Evolutionary conservation across 2,329 filamentous ascomycete species (phyloP).

Genomic region (Fusarium hostae): DNA sequence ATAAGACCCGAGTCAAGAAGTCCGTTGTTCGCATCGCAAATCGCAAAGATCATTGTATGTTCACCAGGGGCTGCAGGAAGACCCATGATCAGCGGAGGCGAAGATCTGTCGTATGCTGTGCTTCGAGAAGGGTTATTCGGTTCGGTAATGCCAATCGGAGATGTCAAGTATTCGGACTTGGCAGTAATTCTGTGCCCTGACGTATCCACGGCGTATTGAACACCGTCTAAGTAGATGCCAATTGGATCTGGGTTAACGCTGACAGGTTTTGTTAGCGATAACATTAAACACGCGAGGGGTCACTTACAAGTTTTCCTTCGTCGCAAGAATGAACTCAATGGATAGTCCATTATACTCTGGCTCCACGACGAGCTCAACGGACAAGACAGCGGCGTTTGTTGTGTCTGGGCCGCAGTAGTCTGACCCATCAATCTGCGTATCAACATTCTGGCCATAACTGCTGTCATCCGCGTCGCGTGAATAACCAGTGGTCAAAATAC

Average conservation of each 20-base stretch:
- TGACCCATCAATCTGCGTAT: not conserved
- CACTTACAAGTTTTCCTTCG: not conserved
- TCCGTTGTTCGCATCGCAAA: not conserved
- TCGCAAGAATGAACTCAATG: not conserved
- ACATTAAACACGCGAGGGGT: accelerated
- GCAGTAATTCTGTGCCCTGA: not conserved
- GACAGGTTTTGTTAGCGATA: not conserved
- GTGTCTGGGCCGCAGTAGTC: not conserved
- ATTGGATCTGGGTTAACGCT: not conserved
- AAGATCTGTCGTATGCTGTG: not conserved
- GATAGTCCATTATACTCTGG: not conserved
- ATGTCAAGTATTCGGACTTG: not conserved
- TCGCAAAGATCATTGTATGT: not conserved
- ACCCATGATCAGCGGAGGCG: not conserved
- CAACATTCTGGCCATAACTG: not conserved
- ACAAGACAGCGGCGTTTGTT: not conserved
- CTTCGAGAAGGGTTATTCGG: not conserved
- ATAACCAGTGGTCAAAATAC: not conserved
- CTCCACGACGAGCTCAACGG: not conserved
- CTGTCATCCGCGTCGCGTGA: not conserved
- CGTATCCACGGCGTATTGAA: not conserved
- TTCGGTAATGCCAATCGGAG: not conserved
- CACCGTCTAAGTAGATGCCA: not conserved
- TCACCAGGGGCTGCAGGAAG: not conserved
- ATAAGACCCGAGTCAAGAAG: not conserved